A percentile compares a stretch with the other conserved stretches of the same genome.
Evolutionary conservation across 768 basidiomycete species (phyloP).

Genomic region (Mycena haematopus): DNA sequence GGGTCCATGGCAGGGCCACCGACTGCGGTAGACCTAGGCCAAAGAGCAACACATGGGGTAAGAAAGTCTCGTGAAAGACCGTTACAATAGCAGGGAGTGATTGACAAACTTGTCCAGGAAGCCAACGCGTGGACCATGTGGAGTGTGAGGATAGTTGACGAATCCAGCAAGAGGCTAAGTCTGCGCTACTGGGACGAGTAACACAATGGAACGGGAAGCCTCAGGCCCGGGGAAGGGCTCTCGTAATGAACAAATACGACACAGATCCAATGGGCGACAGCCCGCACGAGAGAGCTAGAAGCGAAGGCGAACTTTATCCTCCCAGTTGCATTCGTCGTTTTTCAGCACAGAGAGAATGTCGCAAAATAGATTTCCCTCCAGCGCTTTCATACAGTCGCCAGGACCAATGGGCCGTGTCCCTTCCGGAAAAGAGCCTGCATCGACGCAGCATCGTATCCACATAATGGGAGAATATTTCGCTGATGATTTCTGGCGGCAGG

Average conservation of each 20-base stretch:
- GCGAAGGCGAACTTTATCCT: not conserved
- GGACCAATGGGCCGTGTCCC: not conserved
- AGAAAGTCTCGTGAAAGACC: not conserved
- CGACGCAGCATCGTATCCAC: too few relatives aligned
- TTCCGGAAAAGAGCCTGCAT: too few relatives aligned
- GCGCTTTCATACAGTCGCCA: not conserved
- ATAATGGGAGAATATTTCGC: not conserved
- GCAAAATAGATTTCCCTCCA: not conserved
- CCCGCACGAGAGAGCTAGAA: constrained; percentile 4
- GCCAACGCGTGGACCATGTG: not conserved
- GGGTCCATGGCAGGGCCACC: constrained; percentile 3
- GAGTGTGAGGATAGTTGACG: not conserved
- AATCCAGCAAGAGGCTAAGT: not conserved
- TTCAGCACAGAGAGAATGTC: too few relatives aligned
- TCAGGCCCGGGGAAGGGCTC: too few relatives aligned
- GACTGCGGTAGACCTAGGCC: not conserved
- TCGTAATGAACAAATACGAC: not conserved
- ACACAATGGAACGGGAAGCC: not conserved
- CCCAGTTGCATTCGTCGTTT: not conserved
- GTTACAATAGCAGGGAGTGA: too few relatives aligned
- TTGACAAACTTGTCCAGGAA: not conserved
- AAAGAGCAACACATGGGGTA: not conserved
- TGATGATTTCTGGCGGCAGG: not conserved
- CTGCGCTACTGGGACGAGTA: constrained; percentile 2
- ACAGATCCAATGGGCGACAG: not conserved